phyloP scores from a whole-genome alignment of 2,329 filamentous ascomycete species.

The Cryphonectria parasitica region DNA sequence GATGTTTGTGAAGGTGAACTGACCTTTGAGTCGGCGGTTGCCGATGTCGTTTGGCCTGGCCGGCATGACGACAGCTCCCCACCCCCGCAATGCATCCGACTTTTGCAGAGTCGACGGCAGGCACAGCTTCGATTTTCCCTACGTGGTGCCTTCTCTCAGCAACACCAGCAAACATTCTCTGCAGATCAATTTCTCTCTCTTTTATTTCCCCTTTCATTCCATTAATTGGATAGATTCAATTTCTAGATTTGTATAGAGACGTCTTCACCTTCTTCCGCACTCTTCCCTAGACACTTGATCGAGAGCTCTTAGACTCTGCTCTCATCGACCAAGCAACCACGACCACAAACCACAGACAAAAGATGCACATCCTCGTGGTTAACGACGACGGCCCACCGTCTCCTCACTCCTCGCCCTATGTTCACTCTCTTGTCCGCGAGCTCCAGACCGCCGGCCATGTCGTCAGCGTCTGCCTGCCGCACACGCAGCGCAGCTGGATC shows the following conservation, averaged over 20 bases:
- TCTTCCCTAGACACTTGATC: background rate
- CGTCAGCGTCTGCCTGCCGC: constrained; percentile 90
- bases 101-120: constrained; percentile 11
- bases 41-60: constrained; percentile 8
- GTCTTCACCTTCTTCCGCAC: background rate
- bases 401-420: constrained; percentile 76
- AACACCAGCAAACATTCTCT: background rate
- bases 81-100: constrained; percentile 8
- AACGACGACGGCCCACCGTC: constrained; percentile 86
- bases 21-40: background rate
- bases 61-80: constrained; percentile 18
- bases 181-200: background rate
- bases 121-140: constrained; percentile 10
- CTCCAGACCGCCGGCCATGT: constrained; percentile 77
- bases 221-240: background rate
- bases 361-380: constrained; percentile 67
- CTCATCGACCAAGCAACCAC: background rate
- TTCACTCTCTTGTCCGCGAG: constrained; percentile 72
- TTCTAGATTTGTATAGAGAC: background rate
- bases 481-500: constrained; percentile 95
- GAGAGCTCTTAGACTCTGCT: background rate
- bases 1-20: background rate
- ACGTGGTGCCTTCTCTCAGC: background rate
- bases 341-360: background rate
- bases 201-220: background rate